phyloP scores from a whole-genome alignment of 306 rosid genomes.

The Fragaria iinumae region DNA sequence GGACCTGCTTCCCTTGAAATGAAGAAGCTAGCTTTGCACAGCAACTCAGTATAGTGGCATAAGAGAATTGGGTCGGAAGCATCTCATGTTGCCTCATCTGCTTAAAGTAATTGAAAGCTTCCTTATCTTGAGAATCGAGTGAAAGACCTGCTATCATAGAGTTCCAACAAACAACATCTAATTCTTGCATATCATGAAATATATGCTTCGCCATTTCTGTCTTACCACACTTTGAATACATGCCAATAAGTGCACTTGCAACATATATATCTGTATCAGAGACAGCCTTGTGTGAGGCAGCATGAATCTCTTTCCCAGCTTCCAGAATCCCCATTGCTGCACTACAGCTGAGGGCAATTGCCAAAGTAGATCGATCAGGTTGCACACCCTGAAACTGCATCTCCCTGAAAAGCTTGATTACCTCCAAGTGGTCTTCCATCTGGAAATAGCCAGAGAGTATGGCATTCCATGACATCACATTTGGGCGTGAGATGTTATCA shows the following conservation, averaged over 20 bases:
- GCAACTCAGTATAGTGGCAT: constrained; percentile 51
- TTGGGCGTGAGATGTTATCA: constrained; percentile 55
- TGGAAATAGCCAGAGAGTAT: constrained; percentile 66
- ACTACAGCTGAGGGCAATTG: constrained; percentile 61
- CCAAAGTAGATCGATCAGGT: constrained; percentile 65
- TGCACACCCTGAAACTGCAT: constrained; percentile 58
- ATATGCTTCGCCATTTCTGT: constrained; percentile 48
- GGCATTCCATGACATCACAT: constrained; percentile 74
- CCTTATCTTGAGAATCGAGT: constrained; percentile 53
- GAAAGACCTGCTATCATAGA: constrained; percentile 72
- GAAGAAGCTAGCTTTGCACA: constrained; percentile 72
- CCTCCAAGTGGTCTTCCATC: constrained; percentile 51
- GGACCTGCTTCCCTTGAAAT: constrained; percentile 63
- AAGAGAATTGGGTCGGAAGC: constrained; percentile 60
- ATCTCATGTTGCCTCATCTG: constrained; percentile 47
- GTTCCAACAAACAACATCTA: constrained; percentile 79
- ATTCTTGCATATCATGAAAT: constrained; percentile 44
- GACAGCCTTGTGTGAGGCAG: constrained; percentile 44
- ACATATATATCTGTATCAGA: constrained; percentile 48
- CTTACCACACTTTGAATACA: constrained; percentile 72
- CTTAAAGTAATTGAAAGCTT: constrained; percentile 58
- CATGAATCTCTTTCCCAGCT: constrained; percentile 66
- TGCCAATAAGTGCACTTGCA: constrained; percentile 65
- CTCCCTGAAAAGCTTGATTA: constrained; percentile 51
- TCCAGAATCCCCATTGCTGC: constrained; percentile 57